Base-by-base conservation (phyloP, 2,329 filamentous ascomycete genomes). In the Xylariales sp. region DNA sequence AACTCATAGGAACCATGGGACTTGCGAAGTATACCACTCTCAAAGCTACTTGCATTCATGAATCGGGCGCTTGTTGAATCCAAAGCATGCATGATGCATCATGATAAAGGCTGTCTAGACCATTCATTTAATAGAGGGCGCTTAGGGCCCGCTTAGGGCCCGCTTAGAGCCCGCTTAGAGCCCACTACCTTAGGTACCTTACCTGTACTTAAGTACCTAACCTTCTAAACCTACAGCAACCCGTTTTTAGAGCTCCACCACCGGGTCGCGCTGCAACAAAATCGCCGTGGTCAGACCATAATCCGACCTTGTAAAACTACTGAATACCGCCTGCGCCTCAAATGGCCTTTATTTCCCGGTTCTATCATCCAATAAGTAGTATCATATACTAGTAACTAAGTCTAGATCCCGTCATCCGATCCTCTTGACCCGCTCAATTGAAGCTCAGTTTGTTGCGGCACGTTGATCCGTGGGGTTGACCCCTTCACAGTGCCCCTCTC, bases 361-460 rank as follows among this genome's bases (percentile, higher is more conserved):
- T 23, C 48, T 58, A 18, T 65, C 46, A 69, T 64, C 71, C 69
- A 73, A 73, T 69, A 62, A 64, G 32, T 67, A 64, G 32, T 67
- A 56, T 56, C 56, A 50, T 46, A 67, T 70, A 57, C 18, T 23
- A 23, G 23, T 23, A 23, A 23, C 4, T 10, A 28, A 36, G 52
- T 45, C 64, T 48, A 14, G 55, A 60, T 57, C 39, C 43, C 5
- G 10, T 48, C 23, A 41, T 60, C 23, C 32, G 16, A 5, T 45
- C 28, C 39, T 57, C 62, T 67, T 46, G 46, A 57, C 56, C 61
- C 54, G 28, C n/a, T 50, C 52, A 57, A 62, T 61, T 64, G 54
- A 50, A 55, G 59, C 54, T 49, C 49, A 45, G 65, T 62, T 53
- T 43, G 39, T 32, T 45, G 23, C 32, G 49, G 46, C 65, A 62